phyloP scores from a whole-genome alignment of 805 yeast species.

The Candida ortonii region DNA sequence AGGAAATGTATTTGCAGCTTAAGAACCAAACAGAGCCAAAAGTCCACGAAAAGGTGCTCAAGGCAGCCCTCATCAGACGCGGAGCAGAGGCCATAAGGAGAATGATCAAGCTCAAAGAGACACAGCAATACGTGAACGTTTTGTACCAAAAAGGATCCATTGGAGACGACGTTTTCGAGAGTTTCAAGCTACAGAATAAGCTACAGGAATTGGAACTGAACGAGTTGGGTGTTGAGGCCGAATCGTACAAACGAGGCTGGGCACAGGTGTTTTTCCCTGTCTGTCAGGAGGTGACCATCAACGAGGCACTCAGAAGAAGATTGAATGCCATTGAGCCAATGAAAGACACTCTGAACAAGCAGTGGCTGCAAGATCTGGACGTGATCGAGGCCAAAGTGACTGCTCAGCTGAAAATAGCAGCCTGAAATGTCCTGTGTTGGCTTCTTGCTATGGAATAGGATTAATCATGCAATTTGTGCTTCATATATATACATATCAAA shows the following conservation, averaged over 20 bases:
- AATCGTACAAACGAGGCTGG: constrained; percentile 75
- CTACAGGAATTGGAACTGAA: constrained; percentile 78
- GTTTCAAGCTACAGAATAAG: constrained; percentile 73
- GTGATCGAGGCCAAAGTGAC: constrained; percentile 5
- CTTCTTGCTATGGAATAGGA: too few relatives aligned
- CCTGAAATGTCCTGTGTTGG: too few relatives aligned
- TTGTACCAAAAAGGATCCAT: constrained; percentile 85
- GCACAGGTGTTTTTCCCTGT: constrained; percentile 68
- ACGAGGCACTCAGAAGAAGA: constrained; percentile 86
- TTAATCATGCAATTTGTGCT: constrained; percentile 3
- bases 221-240: constrained; percentile 74
- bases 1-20: constrained; percentile 60
- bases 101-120: constrained; percentile 76
- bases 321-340: constrained; percentile 45
- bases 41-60: constrained; percentile 60
- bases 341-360: constrained; percentile 31
- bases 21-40: constrained; percentile 49
- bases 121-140: constrained; percentile 62
- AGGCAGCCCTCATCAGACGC: constrained; percentile 50
- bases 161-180: constrained; percentile 84
- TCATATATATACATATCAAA: constrained; percentile 6
- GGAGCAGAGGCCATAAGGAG: constrained; percentile 88
- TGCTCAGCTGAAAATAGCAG: constrained; percentile 1
- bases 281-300: constrained; percentile 87
- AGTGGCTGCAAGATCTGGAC: constrained; percentile 32